A percentile compares a stretch with the other conserved stretches of the same genome.
phyloP scores from a whole-genome alignment of 2,329 filamentous ascomycete genomes.

The Fusarium hainanense region DNA sequence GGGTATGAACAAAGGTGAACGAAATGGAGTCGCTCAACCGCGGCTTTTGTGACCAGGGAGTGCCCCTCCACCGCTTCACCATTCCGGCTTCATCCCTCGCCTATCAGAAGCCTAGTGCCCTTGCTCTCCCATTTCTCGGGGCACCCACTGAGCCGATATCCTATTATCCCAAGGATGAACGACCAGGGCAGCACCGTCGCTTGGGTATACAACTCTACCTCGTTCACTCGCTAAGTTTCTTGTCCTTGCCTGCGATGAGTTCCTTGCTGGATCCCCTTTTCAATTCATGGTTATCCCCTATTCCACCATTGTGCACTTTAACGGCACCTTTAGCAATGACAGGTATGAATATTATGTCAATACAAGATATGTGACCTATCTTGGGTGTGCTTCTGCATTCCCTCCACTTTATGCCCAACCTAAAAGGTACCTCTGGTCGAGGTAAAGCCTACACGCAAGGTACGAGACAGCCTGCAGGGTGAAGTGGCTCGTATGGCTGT shows the following conservation, averaged over 20 bases:
- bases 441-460: constrained; percentile 33
- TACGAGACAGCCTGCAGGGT: constrained; percentile 26
- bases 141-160: constrained; percentile 36
- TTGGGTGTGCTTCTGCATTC: constrained; percentile 34
- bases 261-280: constrained; percentile 6
- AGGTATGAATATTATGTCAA: constrained; percentile 13
- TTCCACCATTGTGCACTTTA: constrained; percentile 1
- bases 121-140: constrained; percentile 39
- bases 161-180: constrained; percentile 23
- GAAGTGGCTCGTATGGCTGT: constrained; percentile 35
- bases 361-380: constrained; percentile 3
- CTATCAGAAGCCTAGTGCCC: constrained; percentile 37
- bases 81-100: constrained; percentile 41
- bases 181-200: constrained; percentile 28
- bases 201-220: constrained; percentile 23
- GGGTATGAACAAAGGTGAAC: constrained; percentile 31
- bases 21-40: constrained; percentile 27
- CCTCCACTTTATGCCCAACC: constrained; percentile 35
- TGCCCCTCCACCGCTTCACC: constrained; percentile 38
- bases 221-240: constrained; percentile 19
- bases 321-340: background rate
- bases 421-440: constrained; percentile 29
- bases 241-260: background rate
- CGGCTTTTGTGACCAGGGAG: constrained; percentile 34
- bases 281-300: constrained; percentile 18